These are phyloP conservation scores for Tetrahymena elliotti DNA, from an alignment of 73 alveolate species.

Conservation along the genomic window DNA sequence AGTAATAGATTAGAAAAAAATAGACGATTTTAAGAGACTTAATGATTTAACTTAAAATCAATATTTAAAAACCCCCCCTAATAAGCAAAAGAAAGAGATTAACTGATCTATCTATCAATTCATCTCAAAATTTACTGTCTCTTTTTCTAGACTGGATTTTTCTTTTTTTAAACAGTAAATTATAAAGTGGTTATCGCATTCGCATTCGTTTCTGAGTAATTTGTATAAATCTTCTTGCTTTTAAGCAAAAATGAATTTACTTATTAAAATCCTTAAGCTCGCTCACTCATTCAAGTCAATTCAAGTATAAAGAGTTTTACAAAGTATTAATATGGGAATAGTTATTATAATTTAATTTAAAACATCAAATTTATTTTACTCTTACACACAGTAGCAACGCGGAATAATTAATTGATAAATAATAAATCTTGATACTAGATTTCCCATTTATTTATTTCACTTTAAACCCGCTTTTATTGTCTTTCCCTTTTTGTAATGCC, in stretches of 20 bases:
- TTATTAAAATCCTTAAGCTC: background rate
- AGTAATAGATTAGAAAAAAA: no score
- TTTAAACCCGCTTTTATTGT: background rate
- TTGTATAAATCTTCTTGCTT: background rate
- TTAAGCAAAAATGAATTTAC: background rate
- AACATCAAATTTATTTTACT: background rate
- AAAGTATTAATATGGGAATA: background rate
- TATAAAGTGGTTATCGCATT: no score
- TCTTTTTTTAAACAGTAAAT: background rate
- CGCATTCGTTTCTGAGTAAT: background rate
- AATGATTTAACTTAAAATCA: background rate
- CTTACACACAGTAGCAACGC: background rate
- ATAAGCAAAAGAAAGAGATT: no score
- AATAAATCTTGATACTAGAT: background rate
- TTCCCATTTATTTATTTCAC: background rate
- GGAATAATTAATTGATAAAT: background rate
- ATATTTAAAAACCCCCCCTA: background rate
- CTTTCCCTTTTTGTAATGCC: background rate
- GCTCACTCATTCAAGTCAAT: background rate
- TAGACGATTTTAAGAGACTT: background rate
- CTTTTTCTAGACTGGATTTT: no score
- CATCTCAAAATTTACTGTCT: background rate
- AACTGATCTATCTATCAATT: no score
- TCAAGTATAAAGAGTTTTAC: background rate
- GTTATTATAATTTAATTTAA: no score